These are phyloP conservation scores for Coemansia sp. DNA, from an alignment of 192 early-diverging fungal species.

Conservation along the genomic window DNA sequence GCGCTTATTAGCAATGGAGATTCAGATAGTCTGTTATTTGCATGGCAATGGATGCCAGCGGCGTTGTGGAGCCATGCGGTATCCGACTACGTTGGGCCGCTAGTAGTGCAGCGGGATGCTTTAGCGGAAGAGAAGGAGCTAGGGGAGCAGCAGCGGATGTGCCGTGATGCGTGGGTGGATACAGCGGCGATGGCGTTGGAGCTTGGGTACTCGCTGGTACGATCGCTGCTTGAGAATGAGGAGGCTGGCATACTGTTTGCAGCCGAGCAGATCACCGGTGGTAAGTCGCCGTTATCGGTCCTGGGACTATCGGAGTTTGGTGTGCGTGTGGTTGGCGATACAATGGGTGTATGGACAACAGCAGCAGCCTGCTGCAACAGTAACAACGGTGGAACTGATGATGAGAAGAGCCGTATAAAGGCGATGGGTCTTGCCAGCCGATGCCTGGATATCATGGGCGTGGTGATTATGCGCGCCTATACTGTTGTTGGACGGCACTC, in stretches of 20 bases:
- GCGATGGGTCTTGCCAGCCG: not conserved
- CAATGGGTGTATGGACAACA: constrained; percentile 4
- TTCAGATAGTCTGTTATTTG: not conserved
- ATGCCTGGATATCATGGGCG: not conserved
- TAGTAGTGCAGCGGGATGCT: not conserved
- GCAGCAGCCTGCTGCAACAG: not conserved
- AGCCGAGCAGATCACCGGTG: not conserved
- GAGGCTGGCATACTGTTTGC: not conserved
- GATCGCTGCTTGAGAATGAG: too few relatives aligned
- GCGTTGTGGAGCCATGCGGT: constrained; percentile 23
- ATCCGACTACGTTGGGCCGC: not conserved
- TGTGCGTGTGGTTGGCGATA: constrained; percentile 17
- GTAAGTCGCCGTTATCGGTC: not conserved
- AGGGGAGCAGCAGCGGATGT: not conserved
- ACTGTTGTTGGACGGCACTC: not conserved
- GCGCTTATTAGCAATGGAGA: not conserved
- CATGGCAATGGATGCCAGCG: constrained; percentile 10
- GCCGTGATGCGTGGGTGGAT: not conserved
- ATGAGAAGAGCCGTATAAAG: not conserved
- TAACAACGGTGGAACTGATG: too few relatives aligned
- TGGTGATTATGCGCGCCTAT: not conserved
- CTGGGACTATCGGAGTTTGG: constrained; percentile 6
- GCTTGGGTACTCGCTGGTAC: too few relatives aligned
- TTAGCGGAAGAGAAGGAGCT: not conserved
- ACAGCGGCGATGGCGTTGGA: constrained; percentile 9